Evolutionary conservation across 2,329 filamentous ascomycete genomes (phyloP).

Genomic region (Neofusicoccum parvum): DNA sequence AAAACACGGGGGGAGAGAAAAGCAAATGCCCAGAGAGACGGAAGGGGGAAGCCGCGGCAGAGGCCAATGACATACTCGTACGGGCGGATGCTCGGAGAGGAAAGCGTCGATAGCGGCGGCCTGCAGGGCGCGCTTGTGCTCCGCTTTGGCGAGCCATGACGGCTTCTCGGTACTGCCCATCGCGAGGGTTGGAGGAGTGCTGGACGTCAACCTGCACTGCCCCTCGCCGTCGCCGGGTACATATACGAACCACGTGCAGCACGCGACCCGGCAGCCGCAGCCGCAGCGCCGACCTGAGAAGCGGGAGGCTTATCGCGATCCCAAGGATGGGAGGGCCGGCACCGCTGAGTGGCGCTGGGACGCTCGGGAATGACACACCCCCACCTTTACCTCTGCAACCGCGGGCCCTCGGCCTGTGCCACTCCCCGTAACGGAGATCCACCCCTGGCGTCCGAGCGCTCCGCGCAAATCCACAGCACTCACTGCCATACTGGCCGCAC

Average conservation of each 20-base stretch:
- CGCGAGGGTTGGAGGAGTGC: neutral
- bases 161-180: constrained; percentile 9
- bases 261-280: constrained; percentile 2
- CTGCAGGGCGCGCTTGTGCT: constrained; percentile 12
- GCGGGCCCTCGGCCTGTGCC: neutral
- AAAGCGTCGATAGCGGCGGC: constrained; percentile 5
- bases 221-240: neutral
- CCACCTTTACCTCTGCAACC: neutral
- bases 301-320: neutral
- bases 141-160: constrained; percentile 5
- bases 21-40: neutral
- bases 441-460: constrained; percentile 10
- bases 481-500: constrained; percentile 10
- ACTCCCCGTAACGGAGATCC: neutral
- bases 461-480: constrained; percentile 11
- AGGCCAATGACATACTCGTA: constrained; percentile 6
- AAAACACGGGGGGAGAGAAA: constrained; percentile 2
- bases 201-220: neutral
- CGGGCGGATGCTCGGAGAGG: constrained; percentile 8
- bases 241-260: constrained; percentile 7
- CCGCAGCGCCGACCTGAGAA: neutral
- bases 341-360: neutral
- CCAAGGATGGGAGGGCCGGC: neutral
- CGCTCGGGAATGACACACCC: too few relatives aligned
- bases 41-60: neutral